Percentiles rank a stretch among this genome's conserved stretches.
These are phyloP conservation scores for Diplodia mutila DNA, from an alignment of 2,329 filamentous ascomycete species.

Conservation along the genomic window DNA sequence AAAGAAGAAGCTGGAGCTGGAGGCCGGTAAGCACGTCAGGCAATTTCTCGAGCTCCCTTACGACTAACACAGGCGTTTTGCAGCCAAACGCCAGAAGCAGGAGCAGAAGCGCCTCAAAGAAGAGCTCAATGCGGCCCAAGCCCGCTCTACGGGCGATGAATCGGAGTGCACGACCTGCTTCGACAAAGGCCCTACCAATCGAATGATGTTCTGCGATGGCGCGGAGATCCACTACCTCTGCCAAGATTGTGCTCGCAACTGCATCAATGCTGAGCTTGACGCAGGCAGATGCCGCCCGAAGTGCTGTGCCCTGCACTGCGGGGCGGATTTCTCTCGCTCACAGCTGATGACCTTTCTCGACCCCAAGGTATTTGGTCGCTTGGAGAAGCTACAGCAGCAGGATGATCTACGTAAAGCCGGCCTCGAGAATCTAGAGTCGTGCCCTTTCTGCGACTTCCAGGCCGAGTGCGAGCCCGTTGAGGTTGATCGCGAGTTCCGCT, in stretches of 20 bases:
- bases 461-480: conserved; percentile 71
- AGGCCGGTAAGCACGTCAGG: conserved; percentile 29
- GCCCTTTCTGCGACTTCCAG: conserved; percentile 82
- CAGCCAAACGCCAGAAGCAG: conserved; percentile 36
- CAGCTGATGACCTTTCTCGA: conserved; percentile 64
- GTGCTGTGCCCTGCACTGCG: conserved; percentile 73
- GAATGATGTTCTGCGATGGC: conserved; percentile 69
- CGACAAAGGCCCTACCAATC: conserved; percentile 65
- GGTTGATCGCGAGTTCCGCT: conserved; percentile 73
- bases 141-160: conserved; percentile 49
- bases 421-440: conserved; percentile 73
- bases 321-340: conserved; percentile 60
- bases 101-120: conserved; percentile 36
- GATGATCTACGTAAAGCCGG: conserved; percentile 69
- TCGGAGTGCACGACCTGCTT: conserved; percentile 75
- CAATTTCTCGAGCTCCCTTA: background rate
- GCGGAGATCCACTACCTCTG: conserved; percentile 72
- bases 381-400: conserved; percentile 74
- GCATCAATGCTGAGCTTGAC: conserved; percentile 71
- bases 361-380: conserved; percentile 60
- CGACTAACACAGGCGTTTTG: conserved; percentile 12
- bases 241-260: conserved; percentile 63
- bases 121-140: conserved; percentile 40
- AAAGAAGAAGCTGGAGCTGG: conserved; percentile 34
- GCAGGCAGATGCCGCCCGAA: conserved; percentile 67